Evolutionary conservation across 441 rosid species (phyloP), one percentile per base, ranked within the genome.

Genomic region (Adansonia gregorii): DNA sequence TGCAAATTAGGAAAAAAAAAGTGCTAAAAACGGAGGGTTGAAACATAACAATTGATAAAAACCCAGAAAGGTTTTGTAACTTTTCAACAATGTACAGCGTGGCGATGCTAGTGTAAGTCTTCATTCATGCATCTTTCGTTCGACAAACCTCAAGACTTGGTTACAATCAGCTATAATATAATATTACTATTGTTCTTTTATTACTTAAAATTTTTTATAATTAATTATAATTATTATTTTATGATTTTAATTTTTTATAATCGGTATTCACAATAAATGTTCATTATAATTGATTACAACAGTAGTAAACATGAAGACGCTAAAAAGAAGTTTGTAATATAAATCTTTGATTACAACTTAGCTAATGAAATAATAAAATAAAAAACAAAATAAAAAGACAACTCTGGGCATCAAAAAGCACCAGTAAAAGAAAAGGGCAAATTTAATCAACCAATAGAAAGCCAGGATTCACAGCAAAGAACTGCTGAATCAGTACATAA

Each of bases 401-500:
- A 55, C 12, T n/a, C 0, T 17, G 20, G 59, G 0, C 66, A 14
- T 22, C 48, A 20, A 8, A 64, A 49, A 8, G 59, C 31, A 61
- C 0, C 48, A 43, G 61, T 3, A 15, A 67, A 45, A 49, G 20
- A 49, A 55, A 68, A 59, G 31, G 2, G 65, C 64, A 65, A 8
- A 67, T 9, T 20, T 27, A 61, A 74, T 45, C 20, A 46, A 9
- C 55, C 52, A 65, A 64, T 35, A 65, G 19, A 61, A 56, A 55
- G 1, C 22, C 68, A 71, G 43, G 19, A 61, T 24, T 59, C 76
- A 35, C 60, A n/a, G 56, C 58, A 70, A 24, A 31, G 56, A 65
- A 64, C 41, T 54, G 41, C 43, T 70, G 51, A 49, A 67, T 83
- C 55, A 86, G 72, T 85, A 85, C 83, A 89, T 85, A 69, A 80